Conservation (phyloP, 225 moss, liverwort and hornwort genomes). For the Rhytidiadelphus loreus region DNA sequence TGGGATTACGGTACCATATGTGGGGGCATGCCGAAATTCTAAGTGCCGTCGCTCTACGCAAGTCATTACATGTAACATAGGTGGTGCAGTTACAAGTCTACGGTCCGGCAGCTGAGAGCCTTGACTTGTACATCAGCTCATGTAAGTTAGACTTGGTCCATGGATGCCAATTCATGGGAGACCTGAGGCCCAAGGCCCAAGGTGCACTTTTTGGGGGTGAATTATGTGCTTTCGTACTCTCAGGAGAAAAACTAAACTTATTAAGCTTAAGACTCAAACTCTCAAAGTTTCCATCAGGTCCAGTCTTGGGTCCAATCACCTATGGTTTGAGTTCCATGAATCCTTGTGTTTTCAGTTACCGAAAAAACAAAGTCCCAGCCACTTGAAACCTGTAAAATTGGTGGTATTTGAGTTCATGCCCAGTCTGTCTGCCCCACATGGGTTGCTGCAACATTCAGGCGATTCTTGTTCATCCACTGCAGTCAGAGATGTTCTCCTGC, state of each 20-base stretch:
- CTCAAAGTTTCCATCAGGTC: not conserved
- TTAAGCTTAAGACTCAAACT: too few species aligned
- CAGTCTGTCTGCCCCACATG: not conserved
- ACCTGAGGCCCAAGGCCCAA: not conserved
- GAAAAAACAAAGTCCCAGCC: not conserved
- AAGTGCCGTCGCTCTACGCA: too few species aligned
- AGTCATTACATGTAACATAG: not conserved
- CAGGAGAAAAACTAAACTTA: too few species aligned
- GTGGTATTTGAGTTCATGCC: not conserved
- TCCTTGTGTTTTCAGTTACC: not conserved
- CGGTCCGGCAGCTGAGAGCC: not conserved
- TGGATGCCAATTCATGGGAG: not conserved
- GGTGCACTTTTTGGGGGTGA: not conserved
- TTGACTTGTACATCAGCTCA: not conserved
- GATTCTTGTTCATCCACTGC: not conserved
- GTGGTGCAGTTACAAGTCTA: not conserved
- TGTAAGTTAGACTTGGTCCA: not conserved
- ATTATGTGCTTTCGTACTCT: not conserved
- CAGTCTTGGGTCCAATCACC: not conserved
- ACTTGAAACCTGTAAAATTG: not conserved
- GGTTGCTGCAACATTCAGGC: not conserved
- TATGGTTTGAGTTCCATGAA: not conserved
- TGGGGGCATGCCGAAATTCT: too few species aligned
- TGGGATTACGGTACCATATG: not conserved
- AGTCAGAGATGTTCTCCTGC: not conserved